These are phyloP conservation scores for Aspergillus quadricinctus DNA, from an alignment of 2,329 filamentous ascomycete genomes.

Conservation along the genomic window DNA sequence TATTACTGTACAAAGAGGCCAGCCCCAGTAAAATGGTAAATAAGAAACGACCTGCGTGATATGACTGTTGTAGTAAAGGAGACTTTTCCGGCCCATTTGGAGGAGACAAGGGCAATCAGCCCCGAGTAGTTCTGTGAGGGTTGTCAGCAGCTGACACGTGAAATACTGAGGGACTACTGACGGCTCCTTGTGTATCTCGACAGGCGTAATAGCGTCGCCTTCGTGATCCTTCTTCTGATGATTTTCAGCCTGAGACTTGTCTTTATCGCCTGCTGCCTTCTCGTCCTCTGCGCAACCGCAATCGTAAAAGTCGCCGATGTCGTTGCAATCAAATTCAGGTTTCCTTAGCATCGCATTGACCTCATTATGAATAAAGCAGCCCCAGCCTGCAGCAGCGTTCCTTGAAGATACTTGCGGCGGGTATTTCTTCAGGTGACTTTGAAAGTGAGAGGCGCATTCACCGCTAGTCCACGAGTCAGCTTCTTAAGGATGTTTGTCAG, in stretches of 20 bases:
- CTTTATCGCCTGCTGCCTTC: constrained; percentile 22
- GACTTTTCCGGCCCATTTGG: background rate
- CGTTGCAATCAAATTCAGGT: constrained; percentile 58
- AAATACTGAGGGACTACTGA: constrained; percentile 18
- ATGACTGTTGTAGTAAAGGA: background rate
- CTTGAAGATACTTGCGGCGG: constrained; percentile 61
- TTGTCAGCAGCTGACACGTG: constrained; percentile 12
- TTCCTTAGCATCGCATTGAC: constrained; percentile 61
- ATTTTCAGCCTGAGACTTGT: background rate
- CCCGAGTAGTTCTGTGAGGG: constrained; percentile 22
- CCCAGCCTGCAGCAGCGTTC: constrained; percentile 61
- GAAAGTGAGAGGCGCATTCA: constrained; percentile 63
- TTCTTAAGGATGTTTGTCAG: background rate
- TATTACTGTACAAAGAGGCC: background rate
- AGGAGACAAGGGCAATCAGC: constrained; percentile 10
- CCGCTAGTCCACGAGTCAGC: constrained; percentile 42
- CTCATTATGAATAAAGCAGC: constrained; percentile 63
- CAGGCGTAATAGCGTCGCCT: constrained; percentile 16
- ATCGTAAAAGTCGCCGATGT: constrained; percentile 64
- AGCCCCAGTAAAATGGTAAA: background rate
- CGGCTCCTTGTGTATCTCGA: constrained; percentile 35
- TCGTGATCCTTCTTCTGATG: background rate
- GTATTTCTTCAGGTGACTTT: constrained; percentile 56
- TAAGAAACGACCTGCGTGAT: background rate
- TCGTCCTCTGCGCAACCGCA: constrained; percentile 60